Evolutionary conservation across 768 basidiomycete species (phyloP), one percentile per base, ranked within the genome.

Genomic region (Hericium coralloides): DNA sequence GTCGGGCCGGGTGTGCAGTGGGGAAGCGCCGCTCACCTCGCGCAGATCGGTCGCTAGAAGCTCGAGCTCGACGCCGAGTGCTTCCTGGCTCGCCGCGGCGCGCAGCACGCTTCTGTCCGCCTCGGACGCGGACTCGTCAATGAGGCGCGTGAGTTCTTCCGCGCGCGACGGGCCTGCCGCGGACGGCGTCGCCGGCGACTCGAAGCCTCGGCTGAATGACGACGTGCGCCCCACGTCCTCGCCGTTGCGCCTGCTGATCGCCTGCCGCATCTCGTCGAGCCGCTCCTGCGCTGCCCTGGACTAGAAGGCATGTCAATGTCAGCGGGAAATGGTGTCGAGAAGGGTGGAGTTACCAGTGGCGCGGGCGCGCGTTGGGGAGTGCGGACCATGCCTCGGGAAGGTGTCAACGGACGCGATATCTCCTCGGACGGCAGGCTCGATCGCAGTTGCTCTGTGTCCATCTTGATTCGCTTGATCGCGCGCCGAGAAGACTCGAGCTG

Each of bases 221-320:
- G 17, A 20, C 43, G 43, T 45, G 14, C 43, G 38, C 48, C 15
- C 31, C 9, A 79, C 74, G 6, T 69, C 69, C 38, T 84, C 85
- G 17, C 70, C 74, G 63, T 81, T 76, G 61, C 89, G 75, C 59
- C 75, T 79, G 38, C 74, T 71, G 57, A 93, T 90, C 56, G 90
- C 73, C 60, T 80, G 80, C 41, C 84, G 79, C 89, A 93, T 89
- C 68, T 93, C 91, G 63, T 89, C 83, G 75, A 91, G 77, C 22
- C 91, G 82, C 38, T 84, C 84, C 62, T 83, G 84, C 38, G 89
- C 89, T 55, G 84, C 89, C 65, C 71, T 83, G 12, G 80, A 87
- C 90, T 92, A 61, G 43, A 58, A 45, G 31, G 3, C 39, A 43
- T 12, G 12, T 17, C 22, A 60, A 25, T 45, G 38, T 53, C 50